Base-by-base conservation (phyloP, 495 filamentous ascomycete genomes). In the Aeminium ludgeri region DNA sequence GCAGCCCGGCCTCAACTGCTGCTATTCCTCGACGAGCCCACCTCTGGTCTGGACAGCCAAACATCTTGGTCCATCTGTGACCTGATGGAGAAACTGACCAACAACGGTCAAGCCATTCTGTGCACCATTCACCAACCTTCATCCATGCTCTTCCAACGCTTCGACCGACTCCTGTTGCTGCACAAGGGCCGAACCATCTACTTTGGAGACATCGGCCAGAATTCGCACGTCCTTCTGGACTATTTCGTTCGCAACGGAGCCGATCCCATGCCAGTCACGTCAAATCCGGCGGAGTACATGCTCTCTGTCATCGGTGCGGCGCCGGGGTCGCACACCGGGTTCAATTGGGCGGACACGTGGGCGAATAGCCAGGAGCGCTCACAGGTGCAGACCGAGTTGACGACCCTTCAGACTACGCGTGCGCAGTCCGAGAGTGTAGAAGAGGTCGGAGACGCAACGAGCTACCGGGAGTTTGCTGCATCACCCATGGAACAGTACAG, bases 241-340 rank as follows among this genome's bases (percentile, higher is more conserved):
- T 82, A 79, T 44, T 76, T 80, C 36, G 69, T 79, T 52, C 46
- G 49, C 0, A 77, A 80, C 40, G 76, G 76, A 2, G 74, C 67
- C 11, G 69, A 65, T 35, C 60, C 57, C 31, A 80, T 75, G 44
- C 62, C 68, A 1, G 59, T 60, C 11, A 49, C 67, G 34, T 64
- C 61, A 25, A 81, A 81, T 49, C 76, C 75, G 0, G 76, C 76
- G 17, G 76, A 80, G 59, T 79, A 77, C 39, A 78, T 79, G 71
- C 68, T 80, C 6, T 73, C 78, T 48, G 66, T 69, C n/a, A 76
- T 75, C n/a, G 77, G 73, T 17, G 55, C n/a, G n/a, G n/a, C n/a
- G n/a, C n/a, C n/a, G n/a, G n/a, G n/a, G n/a, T n/a, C n/a, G n/a
- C n/a, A n/a, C n/a, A n/a, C n/a, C n/a, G n/a, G n/a, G n/a, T n/a